Conservation (phyloP, 2,329 filamentous ascomycete genomes). For the Trichophyton verrucosum region DNA sequence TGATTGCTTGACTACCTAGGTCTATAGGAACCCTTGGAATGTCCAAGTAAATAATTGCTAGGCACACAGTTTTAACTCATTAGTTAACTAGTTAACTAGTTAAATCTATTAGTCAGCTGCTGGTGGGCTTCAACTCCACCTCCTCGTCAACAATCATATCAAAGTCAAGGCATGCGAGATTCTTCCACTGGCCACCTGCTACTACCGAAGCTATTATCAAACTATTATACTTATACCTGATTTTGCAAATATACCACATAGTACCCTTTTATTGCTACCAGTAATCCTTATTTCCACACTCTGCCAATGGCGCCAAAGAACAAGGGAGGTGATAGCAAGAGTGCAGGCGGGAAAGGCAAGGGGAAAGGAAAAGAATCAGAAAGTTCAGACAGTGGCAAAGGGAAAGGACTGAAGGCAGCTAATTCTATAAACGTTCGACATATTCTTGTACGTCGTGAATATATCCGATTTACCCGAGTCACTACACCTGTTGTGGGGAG, state of each 20-base stretch:
- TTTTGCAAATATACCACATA: background rate
- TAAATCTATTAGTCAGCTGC: background rate
- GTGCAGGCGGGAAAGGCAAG: slow-evolving; percentile 21
- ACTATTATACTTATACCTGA: background rate
- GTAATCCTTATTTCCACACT: background rate
- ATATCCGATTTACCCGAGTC: background rate
- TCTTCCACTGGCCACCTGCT: background rate
- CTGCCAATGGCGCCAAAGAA: slow-evolving; percentile 31
- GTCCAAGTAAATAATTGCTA: too few species aligned
- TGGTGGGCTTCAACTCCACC: background rate
- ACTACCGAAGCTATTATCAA: too few species aligned
- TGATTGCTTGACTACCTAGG: too few species aligned
- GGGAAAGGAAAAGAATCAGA: slow-evolving; percentile 32
- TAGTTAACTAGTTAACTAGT: background rate
- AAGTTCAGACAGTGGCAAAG: slow-evolving; percentile 22
- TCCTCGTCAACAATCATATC: background rate
- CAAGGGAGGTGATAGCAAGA: slow-evolving; percentile 21
- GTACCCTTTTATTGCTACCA: background rate
- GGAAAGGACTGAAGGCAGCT: slow-evolving; percentile 44
- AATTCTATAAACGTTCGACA: slow-evolving; percentile 54
- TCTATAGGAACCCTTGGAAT: too few species aligned
- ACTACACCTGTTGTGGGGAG: background rate
- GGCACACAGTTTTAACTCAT: background rate
- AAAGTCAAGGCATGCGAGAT: background rate
- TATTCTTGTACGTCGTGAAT: slow-evolving; percentile 39